A percentile compares a stretch with the other conserved stretches of the same genome.
phyloP scores from a whole-genome alignment of 2,329 filamentous ascomycete species.

The Arachnomyces sp. region DNA sequence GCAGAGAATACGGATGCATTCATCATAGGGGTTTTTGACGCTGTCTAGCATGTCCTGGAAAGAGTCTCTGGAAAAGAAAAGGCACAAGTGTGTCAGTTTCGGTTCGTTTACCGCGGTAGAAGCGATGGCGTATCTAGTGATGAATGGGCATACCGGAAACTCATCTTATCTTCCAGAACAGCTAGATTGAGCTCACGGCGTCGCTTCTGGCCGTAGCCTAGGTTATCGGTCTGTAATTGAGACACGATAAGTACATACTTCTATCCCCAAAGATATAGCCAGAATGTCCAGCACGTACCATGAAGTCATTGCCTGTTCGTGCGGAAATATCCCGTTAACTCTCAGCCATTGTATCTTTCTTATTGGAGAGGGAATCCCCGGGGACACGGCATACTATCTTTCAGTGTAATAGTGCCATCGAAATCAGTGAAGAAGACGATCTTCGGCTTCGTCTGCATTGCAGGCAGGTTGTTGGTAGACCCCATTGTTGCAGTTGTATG shows the following conservation, averaged over 20 bases:
- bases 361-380: constrained; percentile 2
- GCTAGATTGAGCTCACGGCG: constrained; percentile 67
- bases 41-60: constrained; percentile 92
- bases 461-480: constrained; percentile 27
- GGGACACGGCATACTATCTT: constrained; percentile 47
- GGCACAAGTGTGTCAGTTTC: not conserved
- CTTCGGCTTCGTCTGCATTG: constrained; percentile 56
- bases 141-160: constrained; percentile 54
- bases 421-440: constrained; percentile 99
- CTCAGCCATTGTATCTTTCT: constrained; percentile 9
- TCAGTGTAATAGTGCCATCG: constrained; percentile 84
- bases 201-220: constrained; percentile 68
- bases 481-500: constrained; percentile 20
- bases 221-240: constrained; percentile 74
- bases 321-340: constrained; percentile 1
- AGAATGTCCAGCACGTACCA: constrained; percentile 35
- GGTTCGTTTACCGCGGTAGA: constrained; percentile 2
- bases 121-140: not conserved
- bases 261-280: not conserved
- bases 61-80: constrained; percentile 47
- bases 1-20: constrained; percentile 71
- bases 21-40: constrained; percentile 66
- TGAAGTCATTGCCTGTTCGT: constrained; percentile 55
- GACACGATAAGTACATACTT: constrained; percentile 4
- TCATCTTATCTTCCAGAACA: constrained; percentile 60